Conservation (phyloP, 352 stramenopile species). For the Phytophthora fragariaefolia region DNA sequence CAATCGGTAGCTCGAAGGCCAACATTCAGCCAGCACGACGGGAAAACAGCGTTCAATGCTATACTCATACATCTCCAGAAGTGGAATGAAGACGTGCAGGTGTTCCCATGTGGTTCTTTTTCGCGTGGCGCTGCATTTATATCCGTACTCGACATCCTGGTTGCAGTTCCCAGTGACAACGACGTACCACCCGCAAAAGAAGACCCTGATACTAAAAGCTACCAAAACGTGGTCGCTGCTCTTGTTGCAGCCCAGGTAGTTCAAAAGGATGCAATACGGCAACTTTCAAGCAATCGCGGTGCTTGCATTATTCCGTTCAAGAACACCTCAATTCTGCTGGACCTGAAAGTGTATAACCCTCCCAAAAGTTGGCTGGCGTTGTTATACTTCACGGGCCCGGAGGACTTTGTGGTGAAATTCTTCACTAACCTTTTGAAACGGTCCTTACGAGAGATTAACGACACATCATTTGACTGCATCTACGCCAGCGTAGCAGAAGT, state of each 20-base stretch:
- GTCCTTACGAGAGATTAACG: conserved; percentile 49
- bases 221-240: conserved; percentile 49
- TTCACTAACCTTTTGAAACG: conserved; percentile 50
- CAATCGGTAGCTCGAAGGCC: conserved; percentile 33
- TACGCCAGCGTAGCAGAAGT: conserved; percentile 43
- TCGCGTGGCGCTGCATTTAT: conserved; percentile 70
- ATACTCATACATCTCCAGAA: conserved; percentile 69
- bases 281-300: conserved; percentile 47
- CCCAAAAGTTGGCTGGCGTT: conserved; percentile 74
- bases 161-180: conserved; percentile 36
- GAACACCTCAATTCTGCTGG: conserved; percentile 53
- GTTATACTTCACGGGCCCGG: conserved; percentile 79
- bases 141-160: conserved; percentile 77
- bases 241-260: conserved; percentile 45
- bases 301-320: conserved; percentile 74
- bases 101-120: conserved; percentile 79
- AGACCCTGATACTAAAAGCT: conserved; percentile 10
- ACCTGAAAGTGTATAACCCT: conserved; percentile 70
- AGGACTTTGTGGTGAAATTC: conserved; percentile 57
- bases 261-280: conserved; percentile 32
- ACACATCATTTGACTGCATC: conserved; percentile 66
- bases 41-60: conserved; percentile 69
- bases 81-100: conserved; percentile 52
- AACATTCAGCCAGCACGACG: conserved; percentile 62
- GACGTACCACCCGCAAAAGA: background rate